phyloP scores from a whole-genome alignment of 2,329 filamentous ascomycete species.

The Aurifilum marmelostoma region DNA sequence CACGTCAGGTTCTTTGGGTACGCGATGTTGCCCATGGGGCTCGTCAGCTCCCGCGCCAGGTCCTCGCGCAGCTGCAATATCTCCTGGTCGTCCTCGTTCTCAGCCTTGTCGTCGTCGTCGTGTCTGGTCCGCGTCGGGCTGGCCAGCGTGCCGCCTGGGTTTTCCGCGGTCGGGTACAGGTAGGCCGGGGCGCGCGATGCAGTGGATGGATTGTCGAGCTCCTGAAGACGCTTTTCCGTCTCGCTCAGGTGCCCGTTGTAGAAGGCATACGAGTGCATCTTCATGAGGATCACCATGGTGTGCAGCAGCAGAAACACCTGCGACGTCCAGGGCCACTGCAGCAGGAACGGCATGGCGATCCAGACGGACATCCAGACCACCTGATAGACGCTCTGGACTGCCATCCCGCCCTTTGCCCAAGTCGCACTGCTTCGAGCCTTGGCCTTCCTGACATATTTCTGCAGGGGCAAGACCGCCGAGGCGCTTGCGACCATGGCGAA shows the following conservation, averaged over 20 bases:
- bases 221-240: conserved; percentile 77
- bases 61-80: conserved; percentile 78
- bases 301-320: conserved; percentile 95
- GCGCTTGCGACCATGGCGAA: conserved; percentile 82
- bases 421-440: conserved; percentile 57
- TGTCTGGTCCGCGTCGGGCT: conserved; percentile 33
- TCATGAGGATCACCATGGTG: conserved; percentile 92
- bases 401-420: conserved; percentile 79
- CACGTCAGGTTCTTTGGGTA: conserved; percentile 88
- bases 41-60: conserved; percentile 87
- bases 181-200: conserved; percentile 72
- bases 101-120: conserved; percentile 16
- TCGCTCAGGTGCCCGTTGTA: conserved; percentile 96
- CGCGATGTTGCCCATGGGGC: conserved; percentile 83
- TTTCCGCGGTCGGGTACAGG: conserved; percentile 70
- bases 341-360: conserved; percentile 81
- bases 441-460: conserved; percentile 65
- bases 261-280: conserved; percentile 98
- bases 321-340: conserved; percentile 94
- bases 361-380: conserved; percentile 77
- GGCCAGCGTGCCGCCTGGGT: conserved; percentile 48
- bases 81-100: conserved; percentile 44
- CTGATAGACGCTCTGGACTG: conserved; percentile 83
- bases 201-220: conserved; percentile 76
- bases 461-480: conserved; percentile 71